These are phyloP conservation scores for Beverwykella pulmonaria DNA, from an alignment of 495 filamentous ascomycete genomes.

Conservation along the genomic window DNA sequence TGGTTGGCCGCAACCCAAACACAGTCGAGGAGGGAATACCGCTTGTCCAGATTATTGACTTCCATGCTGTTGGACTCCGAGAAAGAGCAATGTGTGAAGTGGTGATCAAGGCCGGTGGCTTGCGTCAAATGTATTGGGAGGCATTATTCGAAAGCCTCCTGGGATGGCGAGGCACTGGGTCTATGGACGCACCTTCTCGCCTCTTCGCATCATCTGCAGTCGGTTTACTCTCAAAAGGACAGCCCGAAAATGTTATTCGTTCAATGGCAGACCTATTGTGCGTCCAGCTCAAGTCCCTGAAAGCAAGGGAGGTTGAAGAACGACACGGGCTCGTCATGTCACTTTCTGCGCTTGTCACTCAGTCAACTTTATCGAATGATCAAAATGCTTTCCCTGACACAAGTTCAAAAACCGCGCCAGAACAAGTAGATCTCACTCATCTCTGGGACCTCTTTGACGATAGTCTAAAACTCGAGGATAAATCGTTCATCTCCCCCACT, in stretches of 20 bases:
- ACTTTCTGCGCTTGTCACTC: conserved; percentile 33
- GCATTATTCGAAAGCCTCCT: conserved; percentile 70
- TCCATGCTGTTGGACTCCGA: conserved; percentile 86
- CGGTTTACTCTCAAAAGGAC: conserved; percentile 57
- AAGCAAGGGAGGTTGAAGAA: conserved; percentile 40
- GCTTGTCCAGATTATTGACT: conserved; percentile 87
- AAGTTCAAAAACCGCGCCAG: not conserved
- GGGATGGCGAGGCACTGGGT: conserved; percentile 85
- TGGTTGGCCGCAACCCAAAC: conserved; percentile 89
- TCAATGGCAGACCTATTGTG: conserved; percentile 36
- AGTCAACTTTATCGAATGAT: not conserved
- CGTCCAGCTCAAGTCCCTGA: conserved; percentile 12
- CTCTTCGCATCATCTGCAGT: conserved; percentile 71
- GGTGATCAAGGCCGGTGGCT: conserved; percentile 62
- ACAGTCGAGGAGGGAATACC: conserved; percentile 77
- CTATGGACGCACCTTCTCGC: conserved; percentile 71
- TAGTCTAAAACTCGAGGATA: conserved; percentile 30
- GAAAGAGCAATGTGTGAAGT: conserved; percentile 79
- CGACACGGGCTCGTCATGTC: conserved; percentile 43
- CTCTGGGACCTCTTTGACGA: conserved; percentile 31
- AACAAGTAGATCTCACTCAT: conserved; percentile 9
- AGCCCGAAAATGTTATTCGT: not conserved
- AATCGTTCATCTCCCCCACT: conserved; percentile 34
- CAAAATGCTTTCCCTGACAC: not conserved
- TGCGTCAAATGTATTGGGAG: conserved; percentile 69